Conservation (phyloP, 441 rosid genomes). For the Populus trichocarpa region DNA sequence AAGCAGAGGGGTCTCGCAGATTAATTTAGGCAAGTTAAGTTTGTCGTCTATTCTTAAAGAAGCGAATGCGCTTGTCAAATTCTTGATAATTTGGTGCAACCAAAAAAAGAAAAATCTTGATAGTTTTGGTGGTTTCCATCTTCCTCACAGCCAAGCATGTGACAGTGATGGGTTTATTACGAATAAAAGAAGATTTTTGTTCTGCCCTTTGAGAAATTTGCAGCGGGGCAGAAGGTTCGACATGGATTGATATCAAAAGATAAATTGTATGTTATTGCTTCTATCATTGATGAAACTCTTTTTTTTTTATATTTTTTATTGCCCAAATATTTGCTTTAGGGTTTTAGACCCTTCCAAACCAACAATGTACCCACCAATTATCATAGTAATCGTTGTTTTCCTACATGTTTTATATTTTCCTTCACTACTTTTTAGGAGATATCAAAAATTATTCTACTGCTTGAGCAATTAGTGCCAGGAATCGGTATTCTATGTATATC, state of each 20-base stretch:
- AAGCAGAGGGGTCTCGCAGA: constrained; percentile 69
- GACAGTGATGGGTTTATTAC: background rate
- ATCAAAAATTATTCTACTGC: too few relatives aligned
- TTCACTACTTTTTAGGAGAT: too few relatives aligned
- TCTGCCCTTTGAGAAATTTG: background rate
- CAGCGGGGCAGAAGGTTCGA: background rate
- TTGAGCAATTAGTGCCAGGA: too few relatives aligned
- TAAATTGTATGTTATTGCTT: background rate
- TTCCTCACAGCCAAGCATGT: background rate
- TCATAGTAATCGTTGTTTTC: too few relatives aligned
- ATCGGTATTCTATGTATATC: too few relatives aligned
- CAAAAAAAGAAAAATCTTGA: too few relatives aligned
- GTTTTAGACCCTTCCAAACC: too few relatives aligned
- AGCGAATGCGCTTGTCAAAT: background rate
- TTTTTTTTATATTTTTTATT: too few relatives aligned
- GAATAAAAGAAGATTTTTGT: background rate
- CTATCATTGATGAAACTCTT: background rate
- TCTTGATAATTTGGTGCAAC: background rate
- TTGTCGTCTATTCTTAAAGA: background rate
- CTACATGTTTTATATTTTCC: too few relatives aligned
- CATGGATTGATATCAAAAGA: background rate
- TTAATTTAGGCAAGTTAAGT: constrained; percentile 14
- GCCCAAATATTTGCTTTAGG: too few relatives aligned
- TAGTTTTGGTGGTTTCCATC: background rate
- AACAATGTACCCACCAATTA: too few relatives aligned